A percentile compares a stretch with the other conserved stretches of the same genome.
phyloP scores from a whole-genome alignment of 1,284 basidiomycete genomes.

The Sutorius eximius region DNA sequence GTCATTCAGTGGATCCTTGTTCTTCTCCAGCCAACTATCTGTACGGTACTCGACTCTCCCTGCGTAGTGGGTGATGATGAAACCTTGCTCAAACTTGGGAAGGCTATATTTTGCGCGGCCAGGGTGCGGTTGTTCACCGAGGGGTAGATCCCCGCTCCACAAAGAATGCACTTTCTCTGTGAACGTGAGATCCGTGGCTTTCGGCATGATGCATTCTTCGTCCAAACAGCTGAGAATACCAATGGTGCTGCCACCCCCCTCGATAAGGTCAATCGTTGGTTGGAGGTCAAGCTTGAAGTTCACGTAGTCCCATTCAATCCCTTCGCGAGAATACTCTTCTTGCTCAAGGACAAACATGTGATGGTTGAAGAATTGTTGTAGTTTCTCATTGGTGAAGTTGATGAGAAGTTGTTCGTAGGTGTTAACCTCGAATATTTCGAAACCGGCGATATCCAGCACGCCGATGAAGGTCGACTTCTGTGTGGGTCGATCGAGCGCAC shows the following conservation, averaged over 20 bases:
- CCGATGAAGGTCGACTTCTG: slow-evolving; percentile 96
- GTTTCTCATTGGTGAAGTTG: slow-evolving; percentile 98
- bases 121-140: slow-evolving; percentile 61
- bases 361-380: slow-evolving; percentile 98
- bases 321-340: slow-evolving; percentile 96
- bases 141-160: slow-evolving; percentile 55
- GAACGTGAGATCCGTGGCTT: slow-evolving; percentile 93
- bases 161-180: slow-evolving; percentile 86
- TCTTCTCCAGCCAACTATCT: slow-evolving; percentile 98
- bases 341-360: slow-evolving; percentile 99
- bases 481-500: slow-evolving; percentile 89
- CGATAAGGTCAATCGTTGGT: slow-evolving; percentile 98
- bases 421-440: slow-evolving; percentile 93
- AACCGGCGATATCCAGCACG: slow-evolving; percentile 98
- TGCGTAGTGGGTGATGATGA: slow-evolving; percentile 96
- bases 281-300: slow-evolving; percentile 98
- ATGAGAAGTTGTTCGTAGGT: slow-evolving; percentile 98
- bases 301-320: slow-evolving; percentile 98
- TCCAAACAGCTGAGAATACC: slow-evolving; percentile 94
- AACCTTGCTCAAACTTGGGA: slow-evolving; percentile 90
- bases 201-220: slow-evolving; percentile 99
- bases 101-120: slow-evolving; percentile 85
- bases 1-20: slow-evolving; percentile 98
- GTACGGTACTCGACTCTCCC: slow-evolving; percentile 97
- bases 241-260: slow-evolving; percentile 70